A percentile compares a stretch with the other conserved stretches of the same genome.
Conservation (phyloP, 108 stramenopile genomes). For the Cyclotella distinguenda region DNA sequence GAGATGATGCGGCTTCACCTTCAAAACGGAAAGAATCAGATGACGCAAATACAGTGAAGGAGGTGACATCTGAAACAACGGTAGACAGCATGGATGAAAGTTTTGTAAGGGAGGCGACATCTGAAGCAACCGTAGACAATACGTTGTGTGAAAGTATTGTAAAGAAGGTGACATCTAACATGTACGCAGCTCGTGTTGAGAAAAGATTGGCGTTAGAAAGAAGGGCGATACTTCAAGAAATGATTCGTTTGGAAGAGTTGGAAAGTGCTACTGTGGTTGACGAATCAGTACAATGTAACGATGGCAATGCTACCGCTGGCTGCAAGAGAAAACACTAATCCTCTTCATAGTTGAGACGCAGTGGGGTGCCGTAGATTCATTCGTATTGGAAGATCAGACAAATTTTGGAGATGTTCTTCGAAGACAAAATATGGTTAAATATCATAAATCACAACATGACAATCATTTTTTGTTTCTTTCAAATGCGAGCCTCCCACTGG, state of each 20-base stretch:
- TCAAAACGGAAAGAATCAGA: not conserved
- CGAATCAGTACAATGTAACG: not conserved
- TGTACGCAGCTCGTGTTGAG: constrained; percentile 45
- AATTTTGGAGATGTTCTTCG: too few relatives aligned
- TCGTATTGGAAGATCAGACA: too few relatives aligned
- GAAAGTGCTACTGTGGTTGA: constrained; percentile 1
- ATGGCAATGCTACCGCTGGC: constrained; percentile 6
- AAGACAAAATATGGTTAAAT: too few relatives aligned
- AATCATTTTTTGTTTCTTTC: not conserved
- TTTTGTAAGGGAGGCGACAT: too few relatives aligned
- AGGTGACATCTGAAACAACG: too few relatives aligned
- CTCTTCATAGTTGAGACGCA: too few relatives aligned
- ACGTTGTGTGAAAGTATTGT: constrained; percentile 8
- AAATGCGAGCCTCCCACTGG: constrained; percentile 17
- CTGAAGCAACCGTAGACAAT: too few relatives aligned
- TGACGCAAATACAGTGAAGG: not conserved
- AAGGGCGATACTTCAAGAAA: constrained; percentile 42
- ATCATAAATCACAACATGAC: not conserved
- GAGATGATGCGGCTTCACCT: not conserved
- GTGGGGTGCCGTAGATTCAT: too few relatives aligned
- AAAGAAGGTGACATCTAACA: constrained; percentile 34
- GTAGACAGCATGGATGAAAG: too few relatives aligned
- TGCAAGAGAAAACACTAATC: constrained; percentile 24
- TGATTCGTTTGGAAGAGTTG: constrained; percentile 42
- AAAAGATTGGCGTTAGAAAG: constrained; percentile 37